A percentile compares a stretch with the other conserved stretches of the same genome.
Conservation (phyloP, 148 eudicot genomes). For the Persicaria tinctoria region DNA sequence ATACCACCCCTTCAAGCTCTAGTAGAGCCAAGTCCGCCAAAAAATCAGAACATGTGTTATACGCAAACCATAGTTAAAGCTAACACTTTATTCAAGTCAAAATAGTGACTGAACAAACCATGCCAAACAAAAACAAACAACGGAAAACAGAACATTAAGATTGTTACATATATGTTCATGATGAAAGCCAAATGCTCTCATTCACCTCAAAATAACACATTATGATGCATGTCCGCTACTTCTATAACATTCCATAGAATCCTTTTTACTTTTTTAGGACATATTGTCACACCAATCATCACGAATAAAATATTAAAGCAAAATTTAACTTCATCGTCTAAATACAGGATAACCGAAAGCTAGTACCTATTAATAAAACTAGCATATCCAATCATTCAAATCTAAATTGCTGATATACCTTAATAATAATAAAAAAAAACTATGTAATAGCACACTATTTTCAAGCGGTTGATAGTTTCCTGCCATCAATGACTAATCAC, state of each 20-base stretch:
- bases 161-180: background rate
- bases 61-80: background rate
- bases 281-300: background rate
- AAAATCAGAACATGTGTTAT: constrained; percentile 14
- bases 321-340: background rate
- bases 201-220: background rate
- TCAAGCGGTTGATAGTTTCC: background rate
- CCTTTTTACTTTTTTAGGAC: no score
- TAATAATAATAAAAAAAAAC: background rate
- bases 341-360: background rate
- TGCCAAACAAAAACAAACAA: background rate
- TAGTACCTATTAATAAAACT: background rate
- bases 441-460: background rate
- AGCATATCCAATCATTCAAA: background rate
- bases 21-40: constrained; percentile 17
- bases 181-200: background rate
- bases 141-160: background rate
- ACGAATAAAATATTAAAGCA: background rate
- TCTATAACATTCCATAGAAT: no score
- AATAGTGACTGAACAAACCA: background rate
- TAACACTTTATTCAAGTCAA: background rate
- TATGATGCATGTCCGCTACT: background rate
- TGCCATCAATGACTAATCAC: background rate
- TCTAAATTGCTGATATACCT: background rate
- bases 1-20: constrained; percentile 19